These are phyloP conservation scores for Salix dunnii DNA, from an alignment of 345 rosid species.

Conservation along the genomic window DNA sequence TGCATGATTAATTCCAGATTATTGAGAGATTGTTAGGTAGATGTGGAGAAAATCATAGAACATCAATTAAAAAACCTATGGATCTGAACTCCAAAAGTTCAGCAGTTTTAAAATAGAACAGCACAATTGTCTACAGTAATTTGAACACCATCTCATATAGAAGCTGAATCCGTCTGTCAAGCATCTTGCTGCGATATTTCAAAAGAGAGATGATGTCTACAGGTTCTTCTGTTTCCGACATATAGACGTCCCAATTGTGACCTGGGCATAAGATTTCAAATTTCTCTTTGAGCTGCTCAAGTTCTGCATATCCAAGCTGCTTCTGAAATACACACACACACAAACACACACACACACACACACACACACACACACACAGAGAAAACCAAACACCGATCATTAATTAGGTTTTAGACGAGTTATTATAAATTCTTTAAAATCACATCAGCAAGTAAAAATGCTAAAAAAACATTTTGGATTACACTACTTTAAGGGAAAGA, in stretches of 20 bases:
- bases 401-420: not conserved
- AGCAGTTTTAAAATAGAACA: not conserved
- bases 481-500: too few species aligned
- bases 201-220: not conserved
- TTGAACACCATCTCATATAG: not conserved
- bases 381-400: not conserved
- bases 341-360: too few species aligned
- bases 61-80: not conserved
- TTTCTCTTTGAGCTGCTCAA: not conserved
- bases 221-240: not conserved
- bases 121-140: not conserved
- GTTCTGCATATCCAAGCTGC: not conserved
- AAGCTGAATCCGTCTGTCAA: not conserved
- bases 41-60: not conserved
- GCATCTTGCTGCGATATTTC: not conserved
- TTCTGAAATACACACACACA: too few species aligned
- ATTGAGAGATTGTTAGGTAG: not conserved
- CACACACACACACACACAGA: too few species aligned
- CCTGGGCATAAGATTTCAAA: not conserved
- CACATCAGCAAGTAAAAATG: not conserved
- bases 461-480: not conserved
- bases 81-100: not conserved
- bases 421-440: not conserved
- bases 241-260: not conserved
- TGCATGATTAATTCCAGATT: not conserved